phyloP scores from a whole-genome alignment of 768 basidiomycete genomes.

The Melanogaster broomeanus region DNA sequence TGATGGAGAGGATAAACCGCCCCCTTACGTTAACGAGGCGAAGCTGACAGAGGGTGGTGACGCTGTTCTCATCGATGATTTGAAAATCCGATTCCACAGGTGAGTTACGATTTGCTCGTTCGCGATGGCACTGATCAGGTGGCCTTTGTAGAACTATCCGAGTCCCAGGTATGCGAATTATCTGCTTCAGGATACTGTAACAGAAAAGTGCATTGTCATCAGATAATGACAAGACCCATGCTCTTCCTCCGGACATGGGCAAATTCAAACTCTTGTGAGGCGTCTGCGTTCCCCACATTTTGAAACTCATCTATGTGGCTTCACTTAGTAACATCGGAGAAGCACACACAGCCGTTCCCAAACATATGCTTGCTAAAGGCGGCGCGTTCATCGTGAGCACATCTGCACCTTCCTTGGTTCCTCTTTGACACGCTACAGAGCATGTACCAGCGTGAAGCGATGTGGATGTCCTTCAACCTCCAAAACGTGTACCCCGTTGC shows the following conservation, averaged over 20 bases:
- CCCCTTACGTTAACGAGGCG: neutral
- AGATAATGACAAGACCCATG: conserved; percentile 1
- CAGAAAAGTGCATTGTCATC: neutral
- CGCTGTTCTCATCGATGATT: neutral
- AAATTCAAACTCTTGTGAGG: conserved; percentile 23
- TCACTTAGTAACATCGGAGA: conserved; percentile 18
- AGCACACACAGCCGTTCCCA: conserved; percentile 14
- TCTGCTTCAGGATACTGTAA: neutral
- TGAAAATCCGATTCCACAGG: neutral
- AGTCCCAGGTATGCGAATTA: neutral
- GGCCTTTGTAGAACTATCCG: neutral
- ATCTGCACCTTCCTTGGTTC: neutral
- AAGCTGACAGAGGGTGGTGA: neutral
- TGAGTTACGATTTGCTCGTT: neutral
- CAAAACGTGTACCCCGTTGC: conserved; percentile 5
- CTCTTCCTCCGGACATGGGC: conserved; percentile 27
- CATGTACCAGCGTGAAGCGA: conserved; percentile 32
- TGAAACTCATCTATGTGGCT: neutral
- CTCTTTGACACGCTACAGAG: conserved; percentile 5
- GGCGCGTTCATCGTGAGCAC: conserved; percentile 26
- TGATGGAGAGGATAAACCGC: neutral
- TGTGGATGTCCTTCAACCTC: conserved; percentile 29
- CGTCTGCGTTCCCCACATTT: neutral
- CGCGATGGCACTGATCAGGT: neutral
- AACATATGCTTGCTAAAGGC: conserved; percentile 19